These are phyloP conservation scores for Botrytis tulipae DNA, from an alignment of 2,329 filamentous ascomycete species.

Conservation along the genomic window DNA sequence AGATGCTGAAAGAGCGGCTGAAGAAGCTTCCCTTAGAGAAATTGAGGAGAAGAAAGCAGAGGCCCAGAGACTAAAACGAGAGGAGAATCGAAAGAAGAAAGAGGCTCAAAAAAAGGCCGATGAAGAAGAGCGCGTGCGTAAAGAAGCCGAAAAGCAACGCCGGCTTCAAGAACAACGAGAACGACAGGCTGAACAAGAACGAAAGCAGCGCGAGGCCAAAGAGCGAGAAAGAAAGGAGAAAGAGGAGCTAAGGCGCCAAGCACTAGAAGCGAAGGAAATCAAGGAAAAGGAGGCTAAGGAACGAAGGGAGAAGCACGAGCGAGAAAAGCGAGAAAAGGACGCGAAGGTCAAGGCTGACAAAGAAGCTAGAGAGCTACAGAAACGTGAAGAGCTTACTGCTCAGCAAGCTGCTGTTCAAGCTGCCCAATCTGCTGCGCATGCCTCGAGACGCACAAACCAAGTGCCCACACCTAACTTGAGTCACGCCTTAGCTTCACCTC, in stretches of 20 bases:
- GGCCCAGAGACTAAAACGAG: slow-evolving; percentile 76
- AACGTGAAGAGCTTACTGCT: slow-evolving; percentile 45
- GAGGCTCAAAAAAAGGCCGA: slow-evolving; percentile 87
- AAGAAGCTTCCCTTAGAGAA: slow-evolving; percentile 73
- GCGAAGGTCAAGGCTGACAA: slow-evolving; percentile 45
- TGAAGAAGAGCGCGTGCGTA: slow-evolving; percentile 81
- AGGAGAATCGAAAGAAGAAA: slow-evolving; percentile 88
- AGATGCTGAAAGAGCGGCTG: slow-evolving; percentile 85
- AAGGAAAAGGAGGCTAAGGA: slow-evolving; percentile 57
- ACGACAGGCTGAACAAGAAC: slow-evolving; percentile 79
- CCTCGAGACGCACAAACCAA: slow-evolving; percentile 44
- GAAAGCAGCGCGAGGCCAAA: slow-evolving; percentile 76
- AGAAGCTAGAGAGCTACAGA: slow-evolving; percentile 50
- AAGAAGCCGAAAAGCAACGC: slow-evolving; percentile 80
- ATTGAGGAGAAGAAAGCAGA: slow-evolving; percentile 76
- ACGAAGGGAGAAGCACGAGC: slow-evolving; percentile 57
- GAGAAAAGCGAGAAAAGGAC: slow-evolving; percentile 60
- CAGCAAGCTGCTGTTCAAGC: slow-evolving; percentile 41
- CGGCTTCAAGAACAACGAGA: slow-evolving; percentile 82
- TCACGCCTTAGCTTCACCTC: slow-evolving; percentile 70
- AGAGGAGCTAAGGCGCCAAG: slow-evolving; percentile 76
- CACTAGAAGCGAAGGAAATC: slow-evolving; percentile 72
- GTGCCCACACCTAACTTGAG: slow-evolving; percentile 55
- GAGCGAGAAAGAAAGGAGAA: slow-evolving; percentile 81
- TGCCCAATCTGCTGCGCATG: slow-evolving; percentile 43